Base-by-base conservation (phyloP, 1,284 basidiomycete species). In the Pseudozyma hubeiensis region DNA sequence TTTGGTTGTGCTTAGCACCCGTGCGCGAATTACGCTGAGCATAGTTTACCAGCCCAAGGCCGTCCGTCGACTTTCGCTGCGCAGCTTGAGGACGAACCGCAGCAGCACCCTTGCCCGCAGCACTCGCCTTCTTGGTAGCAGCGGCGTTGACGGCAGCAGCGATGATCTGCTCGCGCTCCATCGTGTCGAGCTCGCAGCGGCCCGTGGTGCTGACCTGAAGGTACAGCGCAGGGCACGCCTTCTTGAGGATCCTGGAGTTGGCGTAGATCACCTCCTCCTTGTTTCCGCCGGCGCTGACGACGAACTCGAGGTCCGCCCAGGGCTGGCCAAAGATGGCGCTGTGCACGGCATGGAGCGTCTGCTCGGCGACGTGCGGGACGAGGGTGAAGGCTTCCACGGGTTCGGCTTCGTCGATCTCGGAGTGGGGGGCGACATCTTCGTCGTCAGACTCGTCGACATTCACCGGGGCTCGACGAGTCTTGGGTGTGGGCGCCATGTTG, bases 281-380 rank as follows among this genome's bases (percentile, higher is more conserved):
- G 49, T 64, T 70, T 16, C 47, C 48, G 24, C 60, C 67, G 11
- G 50, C 53, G 34, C 41, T 58, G 45, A 70, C 57, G 17, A 70
- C 61, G 7, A 70, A 53, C 56, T 70, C 67, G 45, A 70, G 67
- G 16, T 70, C 67, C 1, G 67, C 67, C 61, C 61, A 70, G 3
- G 67, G 67, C 46, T 60, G 61, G 16, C 67, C 67, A 45, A 60
- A 70, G 48, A 70, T 70, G 47, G 67, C 67, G 10, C 34, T 55
- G 53, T 70, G 67, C 5, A 70, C 67, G n/a, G 67, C 67, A 35
- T 70, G 60, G 10, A 70, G 67, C 7, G 67, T 61, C 53, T 64
- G 67, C 57, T 70, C 61, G 30, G 67, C 60, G 24, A 60, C 67
- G 40, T 70, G 56, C n/a, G 64, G 64, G 33, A 67, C 64, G 29